These are phyloP conservation scores for Phellopilus nigrolimitatus DNA, from an alignment of 1,284 basidiomycete genomes.

Conservation along the genomic window DNA sequence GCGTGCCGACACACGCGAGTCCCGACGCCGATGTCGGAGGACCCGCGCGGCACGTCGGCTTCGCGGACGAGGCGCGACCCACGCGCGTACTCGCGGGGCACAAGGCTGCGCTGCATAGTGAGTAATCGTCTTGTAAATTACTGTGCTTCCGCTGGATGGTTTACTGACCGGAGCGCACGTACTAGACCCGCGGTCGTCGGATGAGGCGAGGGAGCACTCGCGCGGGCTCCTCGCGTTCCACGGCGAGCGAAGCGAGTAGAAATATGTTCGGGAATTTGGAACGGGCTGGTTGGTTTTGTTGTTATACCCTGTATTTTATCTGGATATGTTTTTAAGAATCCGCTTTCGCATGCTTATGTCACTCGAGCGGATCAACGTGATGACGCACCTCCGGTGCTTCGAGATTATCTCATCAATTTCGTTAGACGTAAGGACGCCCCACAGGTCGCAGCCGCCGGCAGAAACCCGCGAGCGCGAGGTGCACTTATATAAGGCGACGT, in stretches of 20 bases:
- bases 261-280: too few species aligned
- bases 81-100: slow-evolving; percentile 42
- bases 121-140: slow-evolving; percentile 18
- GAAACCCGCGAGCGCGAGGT: too few species aligned
- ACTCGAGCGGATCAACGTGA: too few species aligned
- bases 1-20: slow-evolving; percentile 33
- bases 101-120: slow-evolving; percentile 45
- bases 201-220: slow-evolving; percentile 42
- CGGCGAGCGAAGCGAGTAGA: slow-evolving; percentile 16
- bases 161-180: background rate
- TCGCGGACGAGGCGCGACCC: slow-evolving; percentile 36
- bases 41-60: slow-evolving; percentile 19
- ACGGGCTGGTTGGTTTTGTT: too few species aligned
- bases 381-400: too few species aligned
- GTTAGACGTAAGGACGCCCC: too few species aligned
- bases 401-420: too few species aligned
- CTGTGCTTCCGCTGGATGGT: background rate
- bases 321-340: too few species aligned
- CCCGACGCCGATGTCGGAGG: slow-evolving; percentile 27
- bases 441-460: too few species aligned
- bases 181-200: slow-evolving; percentile 35
- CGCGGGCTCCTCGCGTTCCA: slow-evolving; percentile 35
- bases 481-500: background rate
- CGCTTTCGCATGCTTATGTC: too few species aligned
- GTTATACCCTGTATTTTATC: too few species aligned